These are phyloP conservation scores for Magnaporthiopsis incrustans DNA, from an alignment of 2,329 filamentous ascomycete species.

Conservation along the genomic window DNA sequence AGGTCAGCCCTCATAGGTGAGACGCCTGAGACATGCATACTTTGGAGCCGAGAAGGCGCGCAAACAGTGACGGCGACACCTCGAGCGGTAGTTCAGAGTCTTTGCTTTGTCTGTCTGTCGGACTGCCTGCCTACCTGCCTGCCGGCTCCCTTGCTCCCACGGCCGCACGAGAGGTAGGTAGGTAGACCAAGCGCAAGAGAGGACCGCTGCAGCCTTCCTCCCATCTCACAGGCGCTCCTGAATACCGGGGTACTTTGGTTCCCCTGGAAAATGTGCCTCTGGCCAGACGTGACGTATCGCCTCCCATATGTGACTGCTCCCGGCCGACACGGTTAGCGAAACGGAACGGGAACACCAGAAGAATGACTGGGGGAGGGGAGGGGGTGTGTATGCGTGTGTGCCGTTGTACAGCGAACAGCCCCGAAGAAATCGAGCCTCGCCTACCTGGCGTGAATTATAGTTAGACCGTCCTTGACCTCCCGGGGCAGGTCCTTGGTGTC, in stretches of 20 bases:
- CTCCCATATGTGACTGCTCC: constrained; percentile 79
- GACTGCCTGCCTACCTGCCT: too few species aligned
- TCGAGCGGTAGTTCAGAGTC: too few species aligned
- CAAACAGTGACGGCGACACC: neutral
- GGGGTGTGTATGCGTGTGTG: constrained; percentile 7
- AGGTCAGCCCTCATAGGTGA: constrained; percentile 4
- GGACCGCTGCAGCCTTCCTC: neutral
- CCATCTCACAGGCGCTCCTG: constrained; percentile 66
- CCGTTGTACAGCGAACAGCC: constrained; percentile 17
- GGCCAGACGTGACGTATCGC: constrained; percentile 89
- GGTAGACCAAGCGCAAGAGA: too few species aligned
- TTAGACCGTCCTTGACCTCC: constrained; percentile 78
- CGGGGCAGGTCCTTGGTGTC: constrained; percentile 84
- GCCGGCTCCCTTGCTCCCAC: too few species aligned
- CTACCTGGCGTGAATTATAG: constrained; percentile 86
- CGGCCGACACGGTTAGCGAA: constrained; percentile 15
- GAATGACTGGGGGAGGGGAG: constrained; percentile 12
- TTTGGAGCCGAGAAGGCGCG: neutral
- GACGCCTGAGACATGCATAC: constrained; percentile 5
- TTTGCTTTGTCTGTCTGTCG: too few species aligned
- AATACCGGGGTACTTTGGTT: constrained; percentile 55
- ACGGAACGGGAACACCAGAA: constrained; percentile 6
- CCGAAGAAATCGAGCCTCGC: constrained; percentile 41
- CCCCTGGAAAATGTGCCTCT: constrained; percentile 73
- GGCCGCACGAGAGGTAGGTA: too few species aligned